Percentiles rank a stretch among this genome's conserved stretches.
Conservation (phyloP, 306 rosid genomes). For the Ormosia semicastrata region DNA sequence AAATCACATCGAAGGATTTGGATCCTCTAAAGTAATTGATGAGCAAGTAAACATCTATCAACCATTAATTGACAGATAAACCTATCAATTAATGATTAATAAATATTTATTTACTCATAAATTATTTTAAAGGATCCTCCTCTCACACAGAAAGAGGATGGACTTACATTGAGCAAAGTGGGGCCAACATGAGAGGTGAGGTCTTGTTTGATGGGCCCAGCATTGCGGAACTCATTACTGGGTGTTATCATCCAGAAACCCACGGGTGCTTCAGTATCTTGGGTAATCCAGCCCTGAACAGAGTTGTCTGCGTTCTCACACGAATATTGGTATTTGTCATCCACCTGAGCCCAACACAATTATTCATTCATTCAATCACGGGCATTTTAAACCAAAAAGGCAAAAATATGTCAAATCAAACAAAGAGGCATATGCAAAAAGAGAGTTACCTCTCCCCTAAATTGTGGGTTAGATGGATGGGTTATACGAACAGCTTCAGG, state of each 20-base stretch:
- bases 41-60: too few species aligned
- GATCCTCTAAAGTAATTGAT: too few species aligned
- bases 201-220: conserved; percentile 80
- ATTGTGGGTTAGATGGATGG: conserved; percentile 27
- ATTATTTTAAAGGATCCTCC: too few species aligned
- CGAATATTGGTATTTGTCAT: conserved; percentile 90
- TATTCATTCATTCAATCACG: neutral
- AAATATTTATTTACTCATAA: too few species aligned
- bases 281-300: conserved; percentile 72
- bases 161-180: conserved; percentile 61
- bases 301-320: conserved; percentile 42
- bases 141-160: neutral
- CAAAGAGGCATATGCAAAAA: too few species aligned
- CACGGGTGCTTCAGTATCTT: conserved; percentile 31
- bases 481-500: conserved; percentile 76
- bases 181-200: conserved; percentile 96
- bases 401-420: too few species aligned
- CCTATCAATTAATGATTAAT: too few species aligned
- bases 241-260: conserved; percentile 94
- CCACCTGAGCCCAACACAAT: conserved; percentile 51
- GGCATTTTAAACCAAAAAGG: neutral
- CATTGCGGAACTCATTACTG: conserved; percentile 63
- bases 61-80: too few species aligned
- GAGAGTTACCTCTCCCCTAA: conserved; percentile 58
- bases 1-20: too few species aligned